Evolutionary conservation across 2,329 filamentous ascomycete species (phyloP).

Genomic region (Penicillium paneum): DNA sequence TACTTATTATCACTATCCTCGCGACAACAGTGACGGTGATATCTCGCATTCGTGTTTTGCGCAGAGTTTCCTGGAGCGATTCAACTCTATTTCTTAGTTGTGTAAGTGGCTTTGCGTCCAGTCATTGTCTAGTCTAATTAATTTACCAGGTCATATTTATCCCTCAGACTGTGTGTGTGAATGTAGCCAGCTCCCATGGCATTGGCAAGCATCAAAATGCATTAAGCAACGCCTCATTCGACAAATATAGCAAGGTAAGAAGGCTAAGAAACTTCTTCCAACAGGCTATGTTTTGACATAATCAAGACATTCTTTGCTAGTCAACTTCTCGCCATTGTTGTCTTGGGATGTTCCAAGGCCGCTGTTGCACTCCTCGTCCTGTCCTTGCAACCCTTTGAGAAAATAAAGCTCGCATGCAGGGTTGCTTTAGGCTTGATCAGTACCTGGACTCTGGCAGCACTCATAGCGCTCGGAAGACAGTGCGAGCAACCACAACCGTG

Average conservation of each 20-base stretch:
- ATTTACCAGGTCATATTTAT: not conserved
- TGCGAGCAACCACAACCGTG: constrained; percentile 5
- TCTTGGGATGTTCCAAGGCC: constrained; percentile 9
- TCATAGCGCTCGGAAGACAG: constrained; percentile 7
- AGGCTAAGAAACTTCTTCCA: fast-evolving
- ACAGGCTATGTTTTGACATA: not conserved
- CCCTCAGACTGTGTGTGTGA: constrained; percentile 7
- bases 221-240: constrained; percentile 1
- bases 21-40: constrained; percentile 8
- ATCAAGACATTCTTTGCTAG: constrained; percentile 5
- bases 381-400: constrained; percentile 8
- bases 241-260: constrained; percentile 8
- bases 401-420: constrained; percentile 4
- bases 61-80: constrained; percentile 8
- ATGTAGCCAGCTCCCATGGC: constrained; percentile 7
- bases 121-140: not conserved
- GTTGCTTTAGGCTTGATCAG: constrained; percentile 3
- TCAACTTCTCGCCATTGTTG: constrained; percentile 7
- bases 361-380: constrained; percentile 8
- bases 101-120: not conserved
- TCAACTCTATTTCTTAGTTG: constrained; percentile 1
- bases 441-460: constrained; percentile 1
- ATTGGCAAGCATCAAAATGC: constrained; percentile 8
- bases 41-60: constrained; percentile 7
- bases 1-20: constrained; percentile 7